Base-by-base conservation (phyloP, 2,329 filamentous ascomycete genomes). In the Helotiales sp. region DNA sequence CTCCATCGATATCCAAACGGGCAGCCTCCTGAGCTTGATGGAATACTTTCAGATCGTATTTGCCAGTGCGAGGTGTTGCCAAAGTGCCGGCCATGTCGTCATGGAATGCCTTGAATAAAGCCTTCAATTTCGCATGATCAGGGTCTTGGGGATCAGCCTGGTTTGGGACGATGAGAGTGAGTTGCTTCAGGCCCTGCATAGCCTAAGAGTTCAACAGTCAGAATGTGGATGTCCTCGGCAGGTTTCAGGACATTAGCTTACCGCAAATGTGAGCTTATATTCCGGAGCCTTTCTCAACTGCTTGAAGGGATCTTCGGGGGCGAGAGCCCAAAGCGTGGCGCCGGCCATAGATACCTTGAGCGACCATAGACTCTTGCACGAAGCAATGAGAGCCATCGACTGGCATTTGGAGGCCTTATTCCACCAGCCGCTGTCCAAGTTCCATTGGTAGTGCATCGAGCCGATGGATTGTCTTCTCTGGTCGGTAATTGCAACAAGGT, bases 401-500 rank as follows among this genome's bases (percentile, higher is more conserved):
- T 60, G 26, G 28, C 34, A 37, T 45, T 30, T 20, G 57, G 20
- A 5, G 13, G 37, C 8, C 7, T 17, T 47, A 22, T 60, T 20
- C 30, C 43, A 13, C 30, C 43, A 13, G 6, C 11, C 34, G 3
- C 34, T 6, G 11, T 3, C 11, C 2, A 47, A 2, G 5, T 22
- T 22, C 7, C 47, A 34, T n/a, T 7, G 10, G 24, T n/a, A 28
- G 24, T 43, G 7, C 37, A 63, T 49, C 2, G 24, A 47, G 2
- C 50, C 22, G 22, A 71, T 69, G 13, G 61, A 54, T 6, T 61
- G 45, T 13, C 64, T 43, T 45, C 70, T 59, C 17, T 45, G 20
- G 5, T 60, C 34, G 13, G 71, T 73, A 10, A 73, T 67, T 1
- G 68, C 71, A 26, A 70, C 59, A 11, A 73, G 60, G 45, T 69